Conservation (phyloP, 2,329 filamentous ascomycete species). For the Colletotrichum somersetense region DNA sequence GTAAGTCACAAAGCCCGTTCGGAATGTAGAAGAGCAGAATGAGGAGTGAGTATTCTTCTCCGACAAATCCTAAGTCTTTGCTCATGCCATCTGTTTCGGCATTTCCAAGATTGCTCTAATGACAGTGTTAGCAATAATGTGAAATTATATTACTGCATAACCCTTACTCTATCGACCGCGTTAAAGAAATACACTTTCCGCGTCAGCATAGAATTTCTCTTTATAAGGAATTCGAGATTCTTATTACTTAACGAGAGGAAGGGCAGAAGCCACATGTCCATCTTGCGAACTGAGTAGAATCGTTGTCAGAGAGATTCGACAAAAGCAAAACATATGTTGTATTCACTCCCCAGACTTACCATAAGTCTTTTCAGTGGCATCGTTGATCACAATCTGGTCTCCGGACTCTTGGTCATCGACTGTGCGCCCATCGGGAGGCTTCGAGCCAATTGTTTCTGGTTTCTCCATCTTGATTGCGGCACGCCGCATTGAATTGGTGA, state of each 20-base stretch:
- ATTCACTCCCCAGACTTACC: not conserved
- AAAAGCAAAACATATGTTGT: too few relatives aligned
- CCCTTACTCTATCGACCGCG: conserved; percentile 41
- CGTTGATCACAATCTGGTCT: conserved; percentile 2
- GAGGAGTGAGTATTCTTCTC: conserved; percentile 58
- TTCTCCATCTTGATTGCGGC: not conserved
- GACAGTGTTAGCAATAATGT: not conserved
- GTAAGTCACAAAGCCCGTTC: conserved; percentile 62
- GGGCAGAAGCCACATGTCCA: conserved; percentile 58
- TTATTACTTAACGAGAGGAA: conserved; percentile 52
- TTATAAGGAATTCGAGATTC: too few relatives aligned
- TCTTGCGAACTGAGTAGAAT: conserved; percentile 47
- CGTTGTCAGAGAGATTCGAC: not conserved
- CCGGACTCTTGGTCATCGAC: conserved; percentile 3
- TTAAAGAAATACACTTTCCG: conserved; percentile 46
- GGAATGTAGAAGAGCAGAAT: conserved; percentile 65
- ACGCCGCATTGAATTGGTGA: not conserved
- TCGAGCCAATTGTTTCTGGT: not conserved
- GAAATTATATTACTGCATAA: not conserved
- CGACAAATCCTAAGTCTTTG: conserved; percentile 55
- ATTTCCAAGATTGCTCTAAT: conserved; percentile 60
- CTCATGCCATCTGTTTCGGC: conserved; percentile 61
- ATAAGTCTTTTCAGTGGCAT: conserved; percentile 9
- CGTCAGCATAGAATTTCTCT: not conserved
- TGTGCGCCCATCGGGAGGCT: not conserved